phyloP scores from a whole-genome alignment of 139 green algal species.

The Spirogloea muscicola region DNA sequence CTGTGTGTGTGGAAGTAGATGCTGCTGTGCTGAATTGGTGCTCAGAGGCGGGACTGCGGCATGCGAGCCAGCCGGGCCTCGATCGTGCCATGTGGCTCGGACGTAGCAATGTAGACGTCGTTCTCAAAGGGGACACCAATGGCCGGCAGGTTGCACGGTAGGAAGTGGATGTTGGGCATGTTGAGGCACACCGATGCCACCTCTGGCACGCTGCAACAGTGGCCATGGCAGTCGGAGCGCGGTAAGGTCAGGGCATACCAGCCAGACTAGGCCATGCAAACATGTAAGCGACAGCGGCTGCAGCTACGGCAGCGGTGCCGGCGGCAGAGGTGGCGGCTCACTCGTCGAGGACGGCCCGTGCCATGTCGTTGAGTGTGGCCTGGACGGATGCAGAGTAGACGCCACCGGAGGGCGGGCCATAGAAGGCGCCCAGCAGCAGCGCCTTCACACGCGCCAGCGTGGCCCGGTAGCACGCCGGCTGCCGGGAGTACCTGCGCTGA shows the following conservation, averaged over 20 bases:
- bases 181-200: constrained; percentile 82
- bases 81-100: constrained; percentile 88
- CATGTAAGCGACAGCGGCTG: too few species aligned
- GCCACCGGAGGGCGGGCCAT: constrained; percentile 70
- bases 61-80: constrained; percentile 54
- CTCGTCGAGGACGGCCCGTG: constrained; percentile 48
- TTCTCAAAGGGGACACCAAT: constrained; percentile 72
- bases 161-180: constrained; percentile 96
- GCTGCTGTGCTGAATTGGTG: too few species aligned
- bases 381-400: constrained; percentile 89
- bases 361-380: constrained; percentile 89
- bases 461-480: neutral
- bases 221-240: too few species aligned
- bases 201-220: constrained; percentile 19
- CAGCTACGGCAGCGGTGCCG: too few species aligned
- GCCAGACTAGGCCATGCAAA: too few species aligned
- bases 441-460: constrained; percentile 23
- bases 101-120: constrained; percentile 91
- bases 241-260: too few species aligned
- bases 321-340: too few species aligned
- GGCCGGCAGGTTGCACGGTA: constrained; percentile 65
- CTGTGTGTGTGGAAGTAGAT: too few species aligned
- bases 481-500: constrained; percentile 13
- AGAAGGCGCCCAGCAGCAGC: constrained; percentile 65
- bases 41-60: too few species aligned